These are phyloP conservation scores for Termitomyces sp. DNA, from an alignment of 768 basidiomycete species.

Conservation along the genomic window DNA sequence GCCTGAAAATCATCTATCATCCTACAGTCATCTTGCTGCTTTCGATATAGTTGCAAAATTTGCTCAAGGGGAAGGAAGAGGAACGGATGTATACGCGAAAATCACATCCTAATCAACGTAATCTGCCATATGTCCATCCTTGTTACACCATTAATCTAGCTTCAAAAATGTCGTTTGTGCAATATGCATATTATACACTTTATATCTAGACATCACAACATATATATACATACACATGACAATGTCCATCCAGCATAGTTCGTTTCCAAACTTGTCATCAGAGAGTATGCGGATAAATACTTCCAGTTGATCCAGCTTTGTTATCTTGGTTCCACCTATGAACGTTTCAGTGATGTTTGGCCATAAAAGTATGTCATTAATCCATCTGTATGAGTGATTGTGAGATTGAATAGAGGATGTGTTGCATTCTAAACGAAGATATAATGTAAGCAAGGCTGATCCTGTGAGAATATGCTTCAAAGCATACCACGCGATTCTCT, in stretches of 20 bases:
- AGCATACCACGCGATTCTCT: slow-evolving; percentile 58
- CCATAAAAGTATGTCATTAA: slow-evolving; percentile 73
- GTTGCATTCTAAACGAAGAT: slow-evolving; percentile 59
- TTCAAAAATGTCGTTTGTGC: neutral
- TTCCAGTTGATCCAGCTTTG: neutral
- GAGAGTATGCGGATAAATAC: neutral
- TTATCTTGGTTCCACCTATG: neutral
- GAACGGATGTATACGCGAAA: neutral
- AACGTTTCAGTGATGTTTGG: slow-evolving; percentile 40
- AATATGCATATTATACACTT: neutral
- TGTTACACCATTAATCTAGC: neutral
- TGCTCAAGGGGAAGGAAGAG: neutral
- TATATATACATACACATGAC: neutral
- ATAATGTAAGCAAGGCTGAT: neutral
- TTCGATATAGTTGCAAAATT: neutral
- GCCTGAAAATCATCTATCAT: neutral
- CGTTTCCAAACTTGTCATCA: neutral
- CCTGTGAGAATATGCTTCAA: neutral
- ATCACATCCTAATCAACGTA: neutral
- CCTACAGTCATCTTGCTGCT: neutral
- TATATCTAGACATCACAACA: neutral
- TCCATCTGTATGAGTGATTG: slow-evolving; percentile 56
- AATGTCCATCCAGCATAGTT: neutral
- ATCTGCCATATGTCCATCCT: neutral
- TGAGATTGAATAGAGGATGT: slow-evolving; percentile 74